Conservation (phyloP, 148 eudicot genomes). For the Selenicereus undatus region DNA sequence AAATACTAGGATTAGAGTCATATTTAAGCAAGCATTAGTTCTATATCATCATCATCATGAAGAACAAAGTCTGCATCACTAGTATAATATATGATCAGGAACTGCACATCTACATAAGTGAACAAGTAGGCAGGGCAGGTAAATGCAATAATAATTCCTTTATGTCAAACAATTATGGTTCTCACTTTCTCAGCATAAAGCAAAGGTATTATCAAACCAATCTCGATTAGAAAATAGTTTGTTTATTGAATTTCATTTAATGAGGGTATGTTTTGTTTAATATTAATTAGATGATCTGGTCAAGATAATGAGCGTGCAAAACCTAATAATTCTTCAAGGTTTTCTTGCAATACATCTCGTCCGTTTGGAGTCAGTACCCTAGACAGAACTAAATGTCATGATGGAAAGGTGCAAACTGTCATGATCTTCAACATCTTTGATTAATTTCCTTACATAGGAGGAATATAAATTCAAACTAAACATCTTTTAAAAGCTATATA, state of each 20-base stretch:
- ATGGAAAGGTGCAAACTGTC: not conserved
- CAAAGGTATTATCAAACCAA: not conserved
- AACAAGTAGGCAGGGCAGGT: conserved; percentile 11
- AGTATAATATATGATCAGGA: not conserved
- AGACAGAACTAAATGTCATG: conserved; percentile 10
- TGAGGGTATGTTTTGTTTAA: not conserved
- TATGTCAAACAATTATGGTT: conserved; percentile 21
- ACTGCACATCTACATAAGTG: not conserved
- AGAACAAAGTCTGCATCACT: not conserved
- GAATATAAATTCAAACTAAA: not conserved
- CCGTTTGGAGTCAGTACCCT: conserved; percentile 12
- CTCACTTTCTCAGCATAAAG: conserved; percentile 15
- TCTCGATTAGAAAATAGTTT: not conserved
- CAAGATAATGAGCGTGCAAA: not conserved
- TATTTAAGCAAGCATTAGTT: not conserved
- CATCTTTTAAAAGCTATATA: no score
- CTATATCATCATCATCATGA: not conserved
- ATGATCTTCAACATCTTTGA: conserved; percentile 5
- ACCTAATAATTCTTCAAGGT: not conserved
- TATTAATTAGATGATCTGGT: conserved; percentile 4
- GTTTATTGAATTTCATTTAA: not conserved
- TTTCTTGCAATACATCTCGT: not conserved
- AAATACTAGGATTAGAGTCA: not conserved
- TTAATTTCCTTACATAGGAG: not conserved
- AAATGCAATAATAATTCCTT: conserved; percentile 18